phyloP scores from a whole-genome alignment of 495 filamentous ascomycete species.

The Lindgomyces ingoldianus region DNA sequence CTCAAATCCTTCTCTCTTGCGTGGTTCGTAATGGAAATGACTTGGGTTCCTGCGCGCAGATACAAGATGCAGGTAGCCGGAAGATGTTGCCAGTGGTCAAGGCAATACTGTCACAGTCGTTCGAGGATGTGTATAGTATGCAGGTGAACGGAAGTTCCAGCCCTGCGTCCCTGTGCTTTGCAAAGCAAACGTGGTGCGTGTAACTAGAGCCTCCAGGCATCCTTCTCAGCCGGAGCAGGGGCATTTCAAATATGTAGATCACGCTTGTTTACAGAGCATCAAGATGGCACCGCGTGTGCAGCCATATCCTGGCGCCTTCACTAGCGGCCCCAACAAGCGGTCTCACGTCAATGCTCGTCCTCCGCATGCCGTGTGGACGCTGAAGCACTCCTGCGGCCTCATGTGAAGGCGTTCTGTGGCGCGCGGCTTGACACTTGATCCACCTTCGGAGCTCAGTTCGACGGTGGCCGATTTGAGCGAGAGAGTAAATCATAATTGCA shows the following conservation, averaged over 20 bases:
- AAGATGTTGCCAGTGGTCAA: slow-evolving; percentile 4
- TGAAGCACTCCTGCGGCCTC: slow-evolving; percentile 24
- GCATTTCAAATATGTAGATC: slow-evolving; percentile 26
- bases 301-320: slow-evolving; percentile 24
- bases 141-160: slow-evolving; percentile 1
- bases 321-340: slow-evolving; percentile 1
- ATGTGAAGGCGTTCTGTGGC: slow-evolving; percentile 25
- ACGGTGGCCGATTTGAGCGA: too few relatives aligned
- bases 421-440: too few relatives aligned
- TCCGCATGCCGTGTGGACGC: neutral
- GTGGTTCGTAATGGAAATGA: slow-evolving; percentile 17
- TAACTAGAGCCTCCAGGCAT: slow-evolving; percentile 21
- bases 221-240: slow-evolving; percentile 32
- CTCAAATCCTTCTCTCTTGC: slow-evolving; percentile 13
- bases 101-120: neutral
- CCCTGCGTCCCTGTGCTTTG: slow-evolving; percentile 25
- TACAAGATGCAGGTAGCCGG: slow-evolving; percentile 2
- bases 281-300: slow-evolving; percentile 19
- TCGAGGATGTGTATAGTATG: neutral
- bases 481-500: too few relatives aligned
- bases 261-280: slow-evolving; percentile 14
- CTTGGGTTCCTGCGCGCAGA: neutral
- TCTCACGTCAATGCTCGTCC: slow-evolving; percentile 1
- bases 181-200: slow-evolving; percentile 21
- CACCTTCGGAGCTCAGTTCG: too few relatives aligned